Percentiles rank a stretch among this genome's conserved stretches.
phyloP scores from a whole-genome alignment of 2,329 filamentous ascomycete genomes.

The Beauveria asiatica region DNA sequence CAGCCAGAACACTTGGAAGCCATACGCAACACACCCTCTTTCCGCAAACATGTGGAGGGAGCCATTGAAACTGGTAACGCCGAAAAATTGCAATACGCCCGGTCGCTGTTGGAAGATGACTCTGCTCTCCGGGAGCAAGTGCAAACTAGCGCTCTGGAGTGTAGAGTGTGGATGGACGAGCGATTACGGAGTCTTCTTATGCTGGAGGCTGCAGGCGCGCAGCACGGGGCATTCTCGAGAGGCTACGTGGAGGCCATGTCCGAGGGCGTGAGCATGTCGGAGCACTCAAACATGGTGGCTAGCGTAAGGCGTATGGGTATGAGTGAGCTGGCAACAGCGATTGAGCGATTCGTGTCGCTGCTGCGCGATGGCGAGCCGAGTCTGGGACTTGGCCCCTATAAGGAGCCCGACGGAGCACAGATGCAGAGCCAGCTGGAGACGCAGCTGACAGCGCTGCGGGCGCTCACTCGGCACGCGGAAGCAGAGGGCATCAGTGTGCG shows the following conservation, averaged over 20 bases:
- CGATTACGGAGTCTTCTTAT: constrained; percentile 44
- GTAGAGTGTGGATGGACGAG: constrained; percentile 30
- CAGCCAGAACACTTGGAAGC: constrained; percentile 57
- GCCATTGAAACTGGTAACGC: constrained; percentile 35
- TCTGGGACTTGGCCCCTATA: constrained; percentile 25
- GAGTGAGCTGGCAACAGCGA: constrained; percentile 19
- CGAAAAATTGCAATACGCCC: constrained; percentile 33
- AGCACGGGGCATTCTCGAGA: constrained; percentile 36
- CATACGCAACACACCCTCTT: constrained; percentile 60
- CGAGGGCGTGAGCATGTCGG: constrained; percentile 43
- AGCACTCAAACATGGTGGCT: constrained; percentile 46
- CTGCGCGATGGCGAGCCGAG: constrained; percentile 28
- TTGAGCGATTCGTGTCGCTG: constrained; percentile 20
- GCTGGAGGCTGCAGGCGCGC: constrained; percentile 29
- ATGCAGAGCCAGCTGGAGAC: constrained; percentile 28
- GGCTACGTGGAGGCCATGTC: constrained; percentile 55
- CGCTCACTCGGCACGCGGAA: constrained; percentile 36
- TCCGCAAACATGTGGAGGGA: constrained; percentile 46
- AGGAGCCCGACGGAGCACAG: constrained; percentile 22
- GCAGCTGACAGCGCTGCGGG: constrained; percentile 37
- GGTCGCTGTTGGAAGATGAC: constrained; percentile 51
- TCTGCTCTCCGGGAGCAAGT: constrained; percentile 40
- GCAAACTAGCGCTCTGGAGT: constrained; percentile 20
- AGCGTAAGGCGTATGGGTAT: constrained; percentile 49
- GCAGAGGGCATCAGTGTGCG: constrained; percentile 46